Evolutionary conservation across 768 basidiomycete genomes (phyloP).

Genomic region (Lyophyllum atratum): DNA sequence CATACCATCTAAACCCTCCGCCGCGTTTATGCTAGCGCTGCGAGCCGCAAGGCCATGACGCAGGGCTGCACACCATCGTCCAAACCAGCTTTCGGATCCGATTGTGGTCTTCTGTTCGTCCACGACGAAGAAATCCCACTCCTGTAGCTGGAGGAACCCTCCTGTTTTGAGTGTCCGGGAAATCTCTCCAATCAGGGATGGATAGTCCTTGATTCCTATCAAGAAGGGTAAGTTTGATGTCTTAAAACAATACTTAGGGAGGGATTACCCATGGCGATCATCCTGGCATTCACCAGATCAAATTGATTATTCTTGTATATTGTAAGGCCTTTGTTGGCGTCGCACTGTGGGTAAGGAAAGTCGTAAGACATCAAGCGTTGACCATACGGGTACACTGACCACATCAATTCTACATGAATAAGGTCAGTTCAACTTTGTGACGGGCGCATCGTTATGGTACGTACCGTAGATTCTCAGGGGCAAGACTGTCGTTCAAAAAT

Average conservation of each 20-base stretch:
- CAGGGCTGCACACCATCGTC: constrained; percentile 2
- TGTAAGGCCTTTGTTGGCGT: constrained; percentile 2
- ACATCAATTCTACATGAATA: not conserved
- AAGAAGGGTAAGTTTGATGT: not conserved
- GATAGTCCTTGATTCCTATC: constrained; percentile 3
- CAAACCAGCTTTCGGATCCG: constrained; percentile 2
- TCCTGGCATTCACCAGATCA: not conserved
- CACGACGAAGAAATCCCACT: constrained; percentile 9
- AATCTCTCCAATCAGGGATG: constrained; percentile 1
- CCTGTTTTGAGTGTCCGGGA: not conserved
- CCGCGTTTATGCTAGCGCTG: not conserved
- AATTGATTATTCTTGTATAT: not conserved
- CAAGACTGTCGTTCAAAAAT: not conserved
- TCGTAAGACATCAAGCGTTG: not conserved
- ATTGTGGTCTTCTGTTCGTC: not conserved
- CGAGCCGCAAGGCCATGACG: constrained; percentile 1
- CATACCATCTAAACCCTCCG: constrained; percentile 1
- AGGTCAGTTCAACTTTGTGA: not conserved
- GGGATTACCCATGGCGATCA: constrained; percentile 2
- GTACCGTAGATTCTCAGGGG: not conserved
- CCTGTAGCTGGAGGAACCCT: constrained; percentile 1
- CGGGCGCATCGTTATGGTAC: not conserved
- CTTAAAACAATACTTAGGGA: not conserved
- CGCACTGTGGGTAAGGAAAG: not conserved
- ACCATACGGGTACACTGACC: not conserved